Conservation (phyloP, 2,329 filamentous ascomycete species). For the Ophioceras dolichostomum region DNA sequence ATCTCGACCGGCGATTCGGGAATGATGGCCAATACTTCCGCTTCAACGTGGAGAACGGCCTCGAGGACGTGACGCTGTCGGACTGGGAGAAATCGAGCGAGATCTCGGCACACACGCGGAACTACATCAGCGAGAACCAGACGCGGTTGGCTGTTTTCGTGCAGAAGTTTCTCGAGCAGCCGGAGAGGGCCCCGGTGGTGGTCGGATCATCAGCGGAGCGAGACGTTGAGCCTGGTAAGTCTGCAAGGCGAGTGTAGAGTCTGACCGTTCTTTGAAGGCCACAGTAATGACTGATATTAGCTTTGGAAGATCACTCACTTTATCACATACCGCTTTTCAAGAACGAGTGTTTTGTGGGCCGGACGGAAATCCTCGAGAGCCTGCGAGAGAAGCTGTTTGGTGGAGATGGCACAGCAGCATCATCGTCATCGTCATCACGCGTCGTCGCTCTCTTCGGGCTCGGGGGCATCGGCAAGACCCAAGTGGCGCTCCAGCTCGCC, state of each 20-base stretch:
- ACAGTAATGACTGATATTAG: conserved; percentile 5
- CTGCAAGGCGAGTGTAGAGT: no score
- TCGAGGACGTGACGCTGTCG: conserved; percentile 12
- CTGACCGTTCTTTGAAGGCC: no score
- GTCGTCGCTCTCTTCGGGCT: conserved; percentile 12
- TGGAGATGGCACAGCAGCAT: conserved; percentile 8
- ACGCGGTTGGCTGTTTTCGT: no score
- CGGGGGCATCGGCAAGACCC: conserved; percentile 25
- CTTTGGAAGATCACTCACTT: not conserved
- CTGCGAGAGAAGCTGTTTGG: conserved; percentile 9
- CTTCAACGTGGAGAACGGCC: conserved; percentile 15
- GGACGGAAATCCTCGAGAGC: conserved; percentile 9
- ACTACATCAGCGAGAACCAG: conserved; percentile 8
- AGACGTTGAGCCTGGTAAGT: no score
- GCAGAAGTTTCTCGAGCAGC: conserved; percentile 3
- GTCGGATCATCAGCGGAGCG: no score
- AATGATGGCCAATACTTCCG: conserved; percentile 11
- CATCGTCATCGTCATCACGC: not conserved
- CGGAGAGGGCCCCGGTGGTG: conserved; percentile 5
- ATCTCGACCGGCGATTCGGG: conserved; percentile 7
- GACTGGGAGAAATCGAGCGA: conserved; percentile 13
- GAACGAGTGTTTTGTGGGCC: conserved; percentile 15
- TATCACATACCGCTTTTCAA: conserved; percentile 8
- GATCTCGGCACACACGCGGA: conserved; percentile 11
- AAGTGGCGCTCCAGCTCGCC: conserved; percentile 22